Base-by-base conservation (phyloP, 2,329 filamentous ascomycete species). In the Dactylonectria estremocensis region DNA sequence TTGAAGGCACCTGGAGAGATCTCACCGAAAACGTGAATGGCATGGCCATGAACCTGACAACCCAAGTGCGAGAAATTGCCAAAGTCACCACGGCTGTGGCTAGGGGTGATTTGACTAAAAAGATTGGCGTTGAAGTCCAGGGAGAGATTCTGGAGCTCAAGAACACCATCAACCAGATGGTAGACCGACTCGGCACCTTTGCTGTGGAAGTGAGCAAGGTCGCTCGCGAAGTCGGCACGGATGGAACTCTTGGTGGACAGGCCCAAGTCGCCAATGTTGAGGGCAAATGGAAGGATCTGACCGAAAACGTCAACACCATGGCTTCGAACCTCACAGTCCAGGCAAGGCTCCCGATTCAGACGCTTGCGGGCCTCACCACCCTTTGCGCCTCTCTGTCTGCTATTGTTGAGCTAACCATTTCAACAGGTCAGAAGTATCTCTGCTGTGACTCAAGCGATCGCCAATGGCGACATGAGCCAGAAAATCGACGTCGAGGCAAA, bases 161-260 rank as follows among this genome's bases (percentile, higher is more conserved):
- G 84, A 94, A 95, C 77, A 99, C 95, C 8, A 98, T 98, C 85
- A 98, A 98, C 82, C 97, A 93, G 78, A 98, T 98, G 95, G 96
- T 98, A 79, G 95, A 98, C 81, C 95, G 97, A 76, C 87, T 98
- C 49, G 94, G 97, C 74, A 95, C 95, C 52, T 98, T 98, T 80
- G 95, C 95, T 64, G 96, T 96, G 74, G 95, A 98, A 81, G 95
- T 98, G 79, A 98, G 95, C 80, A 95, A 96, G 80, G 91, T 98
- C 72, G 95, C 95, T 55, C 92, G 94, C 79, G 95, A 98, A 83
- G 95, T 98, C 85, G 95, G 95, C 74, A 98, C 95, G 2, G 95
- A 98, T 81, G 95, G 95, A 73, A 95, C 95, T 55, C 89, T 98
- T 46, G 95, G 95, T 74, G 95, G 95, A 58, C 95, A 98, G 81